phyloP scores from a whole-genome alignment of 1,284 basidiomycete species.

The Leccinum griseonigrum region DNA sequence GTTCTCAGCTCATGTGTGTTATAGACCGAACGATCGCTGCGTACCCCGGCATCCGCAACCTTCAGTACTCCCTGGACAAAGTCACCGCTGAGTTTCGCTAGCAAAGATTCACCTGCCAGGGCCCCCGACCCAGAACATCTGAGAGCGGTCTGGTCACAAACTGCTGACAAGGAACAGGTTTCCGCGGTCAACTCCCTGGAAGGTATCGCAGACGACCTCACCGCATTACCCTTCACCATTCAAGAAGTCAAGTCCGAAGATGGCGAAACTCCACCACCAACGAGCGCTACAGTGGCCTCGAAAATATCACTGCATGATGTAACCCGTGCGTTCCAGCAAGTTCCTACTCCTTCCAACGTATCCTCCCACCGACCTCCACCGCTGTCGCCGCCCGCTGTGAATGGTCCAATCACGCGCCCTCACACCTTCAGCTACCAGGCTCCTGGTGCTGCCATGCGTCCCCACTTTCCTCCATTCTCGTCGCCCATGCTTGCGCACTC shows the following conservation, averaged over 20 bases:
- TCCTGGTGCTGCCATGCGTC: conserved; percentile 45
- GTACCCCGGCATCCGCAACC: conserved; percentile 50
- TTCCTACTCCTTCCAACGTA: conserved; percentile 51
- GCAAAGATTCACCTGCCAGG: conserved; percentile 64
- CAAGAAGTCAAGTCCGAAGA: conserved; percentile 82
- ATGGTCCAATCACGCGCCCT: conserved; percentile 46
- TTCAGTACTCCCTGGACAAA: conserved; percentile 56
- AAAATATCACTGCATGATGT: conserved; percentile 79
- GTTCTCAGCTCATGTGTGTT: conserved; percentile 13
- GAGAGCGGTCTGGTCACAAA: conserved; percentile 81
- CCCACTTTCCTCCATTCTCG: conserved; percentile 54
- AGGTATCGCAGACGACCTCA: conserved; percentile 75
- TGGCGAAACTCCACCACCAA: conserved; percentile 74
- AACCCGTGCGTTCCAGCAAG: conserved; percentile 79
- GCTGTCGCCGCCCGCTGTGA: conserved; percentile 47
- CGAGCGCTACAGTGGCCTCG: conserved; percentile 49
- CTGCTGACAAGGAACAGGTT: conserved; percentile 59
- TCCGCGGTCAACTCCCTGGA: conserved; percentile 75
- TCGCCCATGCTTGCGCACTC: conserved; percentile 70
- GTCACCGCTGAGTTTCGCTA: conserved; percentile 50
- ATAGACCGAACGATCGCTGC: conserved; percentile 45
- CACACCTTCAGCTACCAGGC: conserved; percentile 37
- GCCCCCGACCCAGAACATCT: conserved; percentile 75
- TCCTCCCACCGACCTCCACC: conserved; percentile 42
- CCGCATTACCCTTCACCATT: conserved; percentile 69